Evolutionary conservation across 1,284 basidiomycete species (phyloP).

Genomic region (Rhodotorula glutinis): DNA sequence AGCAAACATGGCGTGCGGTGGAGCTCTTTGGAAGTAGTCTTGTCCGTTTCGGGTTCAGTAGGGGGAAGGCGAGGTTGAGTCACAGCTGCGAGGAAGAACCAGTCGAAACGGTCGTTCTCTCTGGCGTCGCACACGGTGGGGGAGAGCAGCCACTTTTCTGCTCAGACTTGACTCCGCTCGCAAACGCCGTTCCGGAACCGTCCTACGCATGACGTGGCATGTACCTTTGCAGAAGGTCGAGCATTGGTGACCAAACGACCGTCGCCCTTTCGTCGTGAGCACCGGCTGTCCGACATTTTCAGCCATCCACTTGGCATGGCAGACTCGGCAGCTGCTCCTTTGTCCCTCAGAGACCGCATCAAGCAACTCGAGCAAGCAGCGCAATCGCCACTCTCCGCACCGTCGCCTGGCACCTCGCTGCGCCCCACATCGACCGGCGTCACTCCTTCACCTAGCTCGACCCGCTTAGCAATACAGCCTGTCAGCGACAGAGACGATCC

Average conservation of each 20-base stretch:
- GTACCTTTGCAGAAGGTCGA: too few species aligned
- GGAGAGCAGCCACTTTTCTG: too few species aligned
- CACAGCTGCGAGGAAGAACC: too few species aligned
- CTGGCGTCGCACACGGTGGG: not conserved
- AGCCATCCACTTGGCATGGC: too few species aligned
- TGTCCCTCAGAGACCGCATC: not conserved
- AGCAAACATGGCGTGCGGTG: constrained; percentile 23
- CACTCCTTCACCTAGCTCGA: not conserved
- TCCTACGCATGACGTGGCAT: too few species aligned
- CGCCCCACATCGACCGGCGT: not conserved
- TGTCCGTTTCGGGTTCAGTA: too few species aligned
- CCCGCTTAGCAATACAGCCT: not conserved
- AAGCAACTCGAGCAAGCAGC: constrained; percentile 4
- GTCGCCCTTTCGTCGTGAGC: too few species aligned
- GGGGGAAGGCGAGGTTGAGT: too few species aligned
- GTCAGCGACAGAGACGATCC: not conserved
- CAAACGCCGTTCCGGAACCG: not conserved
- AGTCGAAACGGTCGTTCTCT: too few species aligned
- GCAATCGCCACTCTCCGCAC: not conserved
- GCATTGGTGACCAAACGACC: too few species aligned
- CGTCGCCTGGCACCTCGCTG: not conserved
- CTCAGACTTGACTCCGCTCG: not conserved
- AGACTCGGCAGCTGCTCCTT: not conserved
- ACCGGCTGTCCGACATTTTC: too few species aligned
- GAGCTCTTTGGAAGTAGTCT: too few species aligned